Percentiles rank a stretch among this genome's conserved stretches.
Evolutionary conservation across 345 rosid species (phyloP).

Genomic region (Triadica sebifera): DNA sequence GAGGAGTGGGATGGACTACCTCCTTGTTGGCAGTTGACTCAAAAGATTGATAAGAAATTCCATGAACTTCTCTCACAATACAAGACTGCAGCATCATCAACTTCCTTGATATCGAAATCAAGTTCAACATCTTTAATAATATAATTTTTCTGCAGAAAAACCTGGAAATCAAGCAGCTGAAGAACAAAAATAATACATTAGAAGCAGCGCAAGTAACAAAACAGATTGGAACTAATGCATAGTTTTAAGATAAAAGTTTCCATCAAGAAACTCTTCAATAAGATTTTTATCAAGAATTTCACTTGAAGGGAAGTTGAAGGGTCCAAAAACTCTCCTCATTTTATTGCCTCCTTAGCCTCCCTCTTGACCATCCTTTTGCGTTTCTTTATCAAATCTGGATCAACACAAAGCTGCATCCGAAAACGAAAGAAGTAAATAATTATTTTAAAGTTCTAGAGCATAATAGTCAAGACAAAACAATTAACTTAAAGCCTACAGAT

Average conservation of each 20-base stretch:
- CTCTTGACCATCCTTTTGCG: slow-evolving; percentile 82
- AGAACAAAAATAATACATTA: slow-evolving; percentile 13
- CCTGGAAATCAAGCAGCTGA: slow-evolving; percentile 74
- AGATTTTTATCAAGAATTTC: slow-evolving; percentile 79
- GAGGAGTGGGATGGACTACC: slow-evolving; percentile 36
- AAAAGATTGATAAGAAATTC: slow-evolving; percentile 94
- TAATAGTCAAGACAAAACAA: neutral
- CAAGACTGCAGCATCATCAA: slow-evolving; percentile 73
- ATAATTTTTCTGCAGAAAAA: slow-evolving; percentile 41
- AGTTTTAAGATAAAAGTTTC: slow-evolving; percentile 24
- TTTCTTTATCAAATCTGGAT: slow-evolving; percentile 78
- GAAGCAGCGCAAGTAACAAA: neutral
- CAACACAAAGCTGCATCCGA: slow-evolving; percentile 91
- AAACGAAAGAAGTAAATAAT: slow-evolving; percentile 24
- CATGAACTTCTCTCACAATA: slow-evolving; percentile 96
- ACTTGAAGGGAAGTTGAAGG: slow-evolving; percentile 62
- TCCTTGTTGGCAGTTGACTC: slow-evolving; percentile 98
- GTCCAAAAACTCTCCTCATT: slow-evolving; percentile 55
- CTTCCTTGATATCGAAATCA: slow-evolving; percentile 34
- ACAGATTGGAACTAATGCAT: neutral
- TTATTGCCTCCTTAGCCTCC: slow-evolving; percentile 64
- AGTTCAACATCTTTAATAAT: slow-evolving; percentile 36
- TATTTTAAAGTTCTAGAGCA: slow-evolving; percentile 8
- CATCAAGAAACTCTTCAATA: slow-evolving; percentile 89
- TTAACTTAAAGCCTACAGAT: slow-evolving; percentile 4